These are phyloP conservation scores for Mrakia blollopis DNA, from an alignment of 768 basidiomycete species.

Conservation along the genomic window DNA sequence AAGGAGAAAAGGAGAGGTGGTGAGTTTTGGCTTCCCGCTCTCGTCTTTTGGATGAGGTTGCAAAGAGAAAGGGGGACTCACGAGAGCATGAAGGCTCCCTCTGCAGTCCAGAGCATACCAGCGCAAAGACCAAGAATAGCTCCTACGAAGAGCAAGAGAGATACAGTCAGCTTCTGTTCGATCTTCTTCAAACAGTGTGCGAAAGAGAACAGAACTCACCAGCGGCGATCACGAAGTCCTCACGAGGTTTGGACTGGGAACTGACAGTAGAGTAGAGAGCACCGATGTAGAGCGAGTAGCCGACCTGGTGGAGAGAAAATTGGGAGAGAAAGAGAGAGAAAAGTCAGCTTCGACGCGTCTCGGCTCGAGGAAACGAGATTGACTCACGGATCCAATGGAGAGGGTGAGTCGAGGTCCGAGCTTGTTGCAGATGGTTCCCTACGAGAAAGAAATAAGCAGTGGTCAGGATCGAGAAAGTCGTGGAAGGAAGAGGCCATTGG, in stretches of 20 bases:
- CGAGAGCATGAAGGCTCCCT: slow-evolving; percentile 32
- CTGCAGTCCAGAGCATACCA: slow-evolving; percentile 33
- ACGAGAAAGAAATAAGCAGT: background rate
- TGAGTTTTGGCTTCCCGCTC: no score
- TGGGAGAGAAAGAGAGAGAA: background rate
- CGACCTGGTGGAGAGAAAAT: background rate
- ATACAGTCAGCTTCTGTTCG: no score
- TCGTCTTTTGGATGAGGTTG: no score
- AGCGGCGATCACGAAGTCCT: slow-evolving; percentile 33
- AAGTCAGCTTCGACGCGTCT: background rate
- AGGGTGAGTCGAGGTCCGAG: slow-evolving; percentile 32
- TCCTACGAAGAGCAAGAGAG: slow-evolving; percentile 2
- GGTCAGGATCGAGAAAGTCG: no score
- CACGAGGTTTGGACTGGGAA: slow-evolving; percentile 19
- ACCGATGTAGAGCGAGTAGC: slow-evolving; percentile 34
- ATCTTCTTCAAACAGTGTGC: no score
- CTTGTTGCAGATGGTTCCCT: slow-evolving; percentile 33
- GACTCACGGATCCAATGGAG: slow-evolving; percentile 15
- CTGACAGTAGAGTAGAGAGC: slow-evolving; percentile 33
- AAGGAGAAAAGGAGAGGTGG: no score
- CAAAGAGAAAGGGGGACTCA: no score
- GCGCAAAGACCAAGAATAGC: slow-evolving; percentile 33
- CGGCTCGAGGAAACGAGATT: background rate
- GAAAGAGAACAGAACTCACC: no score
- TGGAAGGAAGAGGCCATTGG: no score